Evolutionary conservation across 2,329 filamentous ascomycete genomes (phyloP), one percentile per base, ranked within the genome.

Genomic region (Coleophoma cylindrospora): DNA sequence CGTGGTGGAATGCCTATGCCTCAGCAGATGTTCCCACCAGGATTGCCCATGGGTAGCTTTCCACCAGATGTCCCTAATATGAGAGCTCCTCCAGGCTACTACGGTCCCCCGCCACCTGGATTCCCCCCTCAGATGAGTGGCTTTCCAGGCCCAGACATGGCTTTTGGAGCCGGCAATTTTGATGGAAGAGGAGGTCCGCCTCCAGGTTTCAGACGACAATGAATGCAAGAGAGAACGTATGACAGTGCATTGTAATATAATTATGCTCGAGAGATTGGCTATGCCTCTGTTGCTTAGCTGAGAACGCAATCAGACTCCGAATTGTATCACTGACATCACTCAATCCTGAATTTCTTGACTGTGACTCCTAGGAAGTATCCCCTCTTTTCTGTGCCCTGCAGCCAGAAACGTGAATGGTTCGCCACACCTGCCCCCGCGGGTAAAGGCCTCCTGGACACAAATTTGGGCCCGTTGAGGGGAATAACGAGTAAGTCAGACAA

Each of bases 1-100:
- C 36, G 36, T 38, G 36, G 62, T 41, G 60, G 58, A 56, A 71
- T 75, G 54, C 76, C 77, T 14, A 74, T 80, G 65, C 77, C 76
- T 47, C 63, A 63, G 50, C 76, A 74, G 54, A 81, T 82, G 72
- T 83, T 79, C 58, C 79, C 79, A 17, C 79, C 79, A n/a, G 81
- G 77, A 62, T 84, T 84, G 54, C 75, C 79, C 13, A 75, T 74
- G 6, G 70, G 68, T 21, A 68, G 66, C 17, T 71, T 76, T 62
- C 74, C 64, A 40, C 75, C 74, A 1, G 75, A 79, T 32, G 70
- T 66, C 13, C 54, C 62, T 32, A 65, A 71, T 53, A 74, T 74
- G 53, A 73, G 72, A 43, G 80, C 79, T 22, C 81, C 81, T 5
- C 81, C 80, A 15, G 58, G 60, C 33, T 64, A 61, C 40, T 61